A percentile compares a stretch with the other conserved stretches of the same genome.
Conservation (phyloP, 768 basidiomycete genomes). For the Clitopilus hobsonii region DNA sequence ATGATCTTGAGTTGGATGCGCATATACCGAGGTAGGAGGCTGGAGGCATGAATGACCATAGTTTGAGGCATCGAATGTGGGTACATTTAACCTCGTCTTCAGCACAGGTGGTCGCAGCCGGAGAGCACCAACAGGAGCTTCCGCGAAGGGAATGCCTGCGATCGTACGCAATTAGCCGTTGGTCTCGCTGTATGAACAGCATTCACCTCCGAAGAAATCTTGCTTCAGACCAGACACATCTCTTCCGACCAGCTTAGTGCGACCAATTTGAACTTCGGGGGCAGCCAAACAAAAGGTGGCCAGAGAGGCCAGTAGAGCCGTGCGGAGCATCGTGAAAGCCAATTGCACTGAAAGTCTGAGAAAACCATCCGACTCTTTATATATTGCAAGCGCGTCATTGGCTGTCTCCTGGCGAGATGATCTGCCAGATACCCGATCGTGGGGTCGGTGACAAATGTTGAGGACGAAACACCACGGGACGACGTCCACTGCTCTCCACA, state of each 20-base stretch:
- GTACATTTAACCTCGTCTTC: constrained; percentile 13
- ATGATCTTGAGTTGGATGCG: constrained; percentile 9
- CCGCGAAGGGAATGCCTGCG: constrained; percentile 22
- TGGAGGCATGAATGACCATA: constrained; percentile 26
- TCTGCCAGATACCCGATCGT: too few species aligned
- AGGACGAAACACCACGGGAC: too few species aligned
- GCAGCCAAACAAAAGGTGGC: neutral
- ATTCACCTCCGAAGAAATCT: constrained; percentile 10
- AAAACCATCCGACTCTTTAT: too few species aligned
- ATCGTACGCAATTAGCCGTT: neutral
- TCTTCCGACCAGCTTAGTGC: constrained; percentile 7
- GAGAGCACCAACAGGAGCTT: constrained; percentile 23
- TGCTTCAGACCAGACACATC: constrained; percentile 9
- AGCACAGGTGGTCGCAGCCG: constrained; percentile 24
- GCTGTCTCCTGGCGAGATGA: too few species aligned
- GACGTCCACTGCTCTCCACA: too few species aligned
- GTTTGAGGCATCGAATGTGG: constrained; percentile 21
- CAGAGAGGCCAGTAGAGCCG: neutral
- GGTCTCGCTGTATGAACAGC: neutral
- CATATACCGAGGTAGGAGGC: constrained; percentile 7
- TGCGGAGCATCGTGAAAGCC: too few species aligned
- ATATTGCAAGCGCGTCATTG: too few species aligned
- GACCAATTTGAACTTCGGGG: constrained; percentile 6
- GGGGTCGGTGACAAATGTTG: too few species aligned
- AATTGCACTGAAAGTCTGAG: too few species aligned